phyloP scores from a whole-genome alignment of 2,329 filamentous ascomycete genomes.

The Ophiostoma sp. region DNA sequence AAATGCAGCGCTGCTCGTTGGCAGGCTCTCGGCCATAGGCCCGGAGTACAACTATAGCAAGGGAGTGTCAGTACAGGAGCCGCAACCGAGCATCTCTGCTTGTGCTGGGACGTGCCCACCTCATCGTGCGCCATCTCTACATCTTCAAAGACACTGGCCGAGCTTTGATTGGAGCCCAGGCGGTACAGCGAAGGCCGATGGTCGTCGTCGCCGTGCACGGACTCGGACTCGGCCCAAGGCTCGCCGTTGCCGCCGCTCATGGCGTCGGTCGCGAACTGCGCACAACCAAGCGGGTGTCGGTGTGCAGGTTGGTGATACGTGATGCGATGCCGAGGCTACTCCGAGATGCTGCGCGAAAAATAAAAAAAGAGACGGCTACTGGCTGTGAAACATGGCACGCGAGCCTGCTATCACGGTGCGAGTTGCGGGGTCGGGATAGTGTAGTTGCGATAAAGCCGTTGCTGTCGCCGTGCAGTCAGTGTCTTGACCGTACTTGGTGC shows the following conservation, averaged over 20 bases:
- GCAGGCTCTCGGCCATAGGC: constrained; percentile 91
- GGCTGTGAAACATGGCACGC: neutral
- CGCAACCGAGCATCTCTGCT: neutral
- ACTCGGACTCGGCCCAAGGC: constrained; percentile 16
- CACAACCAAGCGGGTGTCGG: neutral
- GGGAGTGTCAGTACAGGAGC: neutral
- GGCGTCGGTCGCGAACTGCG: constrained; percentile 12
- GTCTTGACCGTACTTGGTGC: neutral
- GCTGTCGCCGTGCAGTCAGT: neutral
- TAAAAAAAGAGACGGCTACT: neutral
- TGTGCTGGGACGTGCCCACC: neutral
- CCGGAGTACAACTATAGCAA: constrained; percentile 64
- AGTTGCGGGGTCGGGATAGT: neutral
- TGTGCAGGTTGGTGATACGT: neutral
- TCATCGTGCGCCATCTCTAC: constrained; percentile 99
- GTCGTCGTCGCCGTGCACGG: constrained; percentile 6
- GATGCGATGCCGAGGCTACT: constrained; percentile 8
- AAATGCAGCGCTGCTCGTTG: constrained; percentile 88
- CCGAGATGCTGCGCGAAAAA: neutral
- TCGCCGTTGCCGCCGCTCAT: constrained; percentile 22
- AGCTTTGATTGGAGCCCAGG: constrained; percentile 64
- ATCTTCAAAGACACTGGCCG: constrained; percentile 78
- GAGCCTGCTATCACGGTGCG: neutral
- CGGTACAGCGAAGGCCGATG: constrained; percentile 47
- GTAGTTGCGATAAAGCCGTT: neutral